These are phyloP conservation scores for Aspergillus brunneoviolaceus DNA, from an alignment of 2,329 filamentous ascomycete species.

Conservation along the genomic window DNA sequence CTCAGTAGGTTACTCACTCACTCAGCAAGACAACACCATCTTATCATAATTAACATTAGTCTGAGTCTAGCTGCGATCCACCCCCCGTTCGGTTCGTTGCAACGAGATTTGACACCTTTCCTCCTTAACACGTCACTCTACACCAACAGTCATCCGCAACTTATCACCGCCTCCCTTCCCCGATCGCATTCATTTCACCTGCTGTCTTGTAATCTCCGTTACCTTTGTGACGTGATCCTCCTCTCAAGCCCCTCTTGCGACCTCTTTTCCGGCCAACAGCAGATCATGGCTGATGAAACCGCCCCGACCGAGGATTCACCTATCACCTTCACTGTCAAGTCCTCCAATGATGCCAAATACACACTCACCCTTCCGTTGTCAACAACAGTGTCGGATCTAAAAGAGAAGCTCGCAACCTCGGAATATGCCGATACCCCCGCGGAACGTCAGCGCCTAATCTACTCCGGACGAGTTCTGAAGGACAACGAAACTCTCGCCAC, in stretches of 20 bases:
- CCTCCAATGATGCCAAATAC: slow-evolving; percentile 85
- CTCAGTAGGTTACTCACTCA: too few species aligned
- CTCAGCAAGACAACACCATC: too few species aligned
- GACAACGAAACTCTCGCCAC: slow-evolving; percentile 80
- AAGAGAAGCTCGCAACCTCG: slow-evolving; percentile 76
- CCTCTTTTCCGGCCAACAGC: slow-evolving; percentile 8
- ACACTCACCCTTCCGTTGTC: slow-evolving; percentile 75
- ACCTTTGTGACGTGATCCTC: slow-evolving; percentile 13
- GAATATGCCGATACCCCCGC: slow-evolving; percentile 85
- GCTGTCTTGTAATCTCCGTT: neutral
- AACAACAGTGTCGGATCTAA: slow-evolving; percentile 80
- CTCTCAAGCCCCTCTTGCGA: slow-evolving; percentile 6
- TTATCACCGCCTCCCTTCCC: neutral
- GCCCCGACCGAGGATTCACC: slow-evolving; percentile 63
- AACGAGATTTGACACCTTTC: neutral
- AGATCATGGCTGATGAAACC: slow-evolving; percentile 43
- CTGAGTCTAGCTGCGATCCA: neutral
- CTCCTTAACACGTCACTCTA: neutral
- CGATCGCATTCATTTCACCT: neutral
- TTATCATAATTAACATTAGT: too few species aligned
- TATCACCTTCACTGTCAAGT: slow-evolving; percentile 95
- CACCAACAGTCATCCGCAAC: neutral
- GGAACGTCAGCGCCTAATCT: slow-evolving; percentile 91
- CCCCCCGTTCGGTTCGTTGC: neutral
- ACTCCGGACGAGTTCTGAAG: slow-evolving; percentile 95